Evolutionary conservation across 345 rosid species (phyloP), one percentile per base, ranked within the genome.

Genomic region (Triadica sebifera): DNA sequence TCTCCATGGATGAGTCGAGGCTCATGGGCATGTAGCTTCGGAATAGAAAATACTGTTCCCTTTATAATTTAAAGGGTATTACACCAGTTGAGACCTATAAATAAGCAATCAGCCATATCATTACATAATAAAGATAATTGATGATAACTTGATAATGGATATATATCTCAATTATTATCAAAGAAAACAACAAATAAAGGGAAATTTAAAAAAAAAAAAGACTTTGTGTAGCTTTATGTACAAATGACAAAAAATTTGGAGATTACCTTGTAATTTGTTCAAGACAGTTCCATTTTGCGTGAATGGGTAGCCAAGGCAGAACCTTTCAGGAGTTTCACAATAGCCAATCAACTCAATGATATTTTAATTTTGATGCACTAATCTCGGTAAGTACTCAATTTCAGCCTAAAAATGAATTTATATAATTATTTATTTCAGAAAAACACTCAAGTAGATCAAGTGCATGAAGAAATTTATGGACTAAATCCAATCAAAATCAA

Each of bases 1-100:
- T 73, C 76, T 37, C 76, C 38, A 22, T 73, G 56, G 59, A 73
- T 38, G 25, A 73, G 68, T 16, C 68, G 60, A 60, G 75, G 62
- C 39, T n/a, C 1, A 8, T 4, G 11, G 5, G 2, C 61, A 22
- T 73, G 76, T 19, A 73, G 43, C 63, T 63, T 15, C 39, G n/a
- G 60, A 2, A 73, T 64, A 0, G 76, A 61, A n/a, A 37, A 0
- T 34, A 70, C 76, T 29, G 29, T 17, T 13, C 76, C 76, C 17
- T 52, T 64, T 3, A 73, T 51, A 8, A 73, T 73, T 41, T 51
- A 63, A 20, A 63, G 3, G 22, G 69, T 73, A 12, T 16, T 51
- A 5, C 22, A 20, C 74, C 74, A 58, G 6, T 71, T 52, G 1
- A 71, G 17, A 6, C 24, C 74, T 71, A n/a, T 2, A 13, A 0